phyloP scores from a whole-genome alignment of 2,329 filamentous ascomycete species.

The Sporothrix sp. region DNA sequence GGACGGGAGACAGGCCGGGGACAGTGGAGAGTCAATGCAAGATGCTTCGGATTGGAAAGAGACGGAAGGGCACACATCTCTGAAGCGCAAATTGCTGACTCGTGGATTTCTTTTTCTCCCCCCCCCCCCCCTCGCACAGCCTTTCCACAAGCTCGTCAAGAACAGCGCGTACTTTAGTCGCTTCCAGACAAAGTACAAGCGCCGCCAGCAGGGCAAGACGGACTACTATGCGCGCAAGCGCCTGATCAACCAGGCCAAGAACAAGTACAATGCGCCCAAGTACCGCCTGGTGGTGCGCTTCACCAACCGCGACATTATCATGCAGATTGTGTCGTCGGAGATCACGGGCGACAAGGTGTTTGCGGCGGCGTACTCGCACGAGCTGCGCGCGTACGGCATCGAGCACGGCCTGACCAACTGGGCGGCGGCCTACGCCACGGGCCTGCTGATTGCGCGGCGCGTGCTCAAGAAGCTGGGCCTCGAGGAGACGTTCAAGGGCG shows the following conservation, averaged over 20 bases:
- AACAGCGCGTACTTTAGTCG: constrained; percentile 98
- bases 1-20: constrained; percentile 19
- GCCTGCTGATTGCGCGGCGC: constrained; percentile 93
- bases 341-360: constrained; percentile 98
- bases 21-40: constrained; percentile 70
- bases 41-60: constrained; percentile 76
- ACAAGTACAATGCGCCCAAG: constrained; percentile 99
- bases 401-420: constrained; percentile 99
- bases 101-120: constrained; percentile 47
- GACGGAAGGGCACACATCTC: constrained; percentile 41
- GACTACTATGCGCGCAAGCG: constrained; percentile 99
- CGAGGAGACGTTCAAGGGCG: constrained; percentile 85
- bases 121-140: constrained; percentile 52
- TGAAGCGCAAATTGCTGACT: constrained; percentile 99
- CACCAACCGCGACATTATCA: constrained; percentile 99
- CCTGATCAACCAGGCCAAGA: constrained; percentile 99
- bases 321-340: constrained; percentile 94
- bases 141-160: constrained; percentile 93
- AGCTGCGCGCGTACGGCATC: constrained; percentile 96
- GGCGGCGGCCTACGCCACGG: constrained; percentile 93
- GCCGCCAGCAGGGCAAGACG: constrained; percentile 92
- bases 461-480: constrained; percentile 94
- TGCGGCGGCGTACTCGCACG: constrained; percentile 84
- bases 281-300: constrained; percentile 99
- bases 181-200: constrained; percentile 99